A percentile compares a stretch with the other conserved stretches of the same genome.
phyloP scores from a whole-genome alignment of 2,329 filamentous ascomycete genomes.

The Nannizziopsis arthrosporioides region DNA sequence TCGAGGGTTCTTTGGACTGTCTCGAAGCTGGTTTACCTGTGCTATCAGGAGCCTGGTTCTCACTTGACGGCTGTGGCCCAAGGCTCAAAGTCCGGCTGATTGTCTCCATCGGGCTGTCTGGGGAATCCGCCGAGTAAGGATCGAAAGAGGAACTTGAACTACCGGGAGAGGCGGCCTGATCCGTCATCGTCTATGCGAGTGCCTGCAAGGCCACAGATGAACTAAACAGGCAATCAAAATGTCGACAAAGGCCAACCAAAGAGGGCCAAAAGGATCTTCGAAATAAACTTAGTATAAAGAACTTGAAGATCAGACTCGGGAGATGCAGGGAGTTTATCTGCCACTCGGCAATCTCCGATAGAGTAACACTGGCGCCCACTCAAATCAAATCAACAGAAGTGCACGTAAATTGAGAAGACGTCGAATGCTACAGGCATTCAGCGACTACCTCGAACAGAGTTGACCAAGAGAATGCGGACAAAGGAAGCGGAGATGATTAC shows the following conservation, averaged over 20 bases:
- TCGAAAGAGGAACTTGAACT: constrained; percentile 17
- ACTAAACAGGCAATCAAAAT: not conserved
- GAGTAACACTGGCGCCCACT: not conserved
- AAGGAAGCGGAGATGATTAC: not conserved
- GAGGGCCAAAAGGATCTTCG: not conserved
- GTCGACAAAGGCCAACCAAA: not conserved
- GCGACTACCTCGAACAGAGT: not conserved
- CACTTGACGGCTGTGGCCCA: not conserved
- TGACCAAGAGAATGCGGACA: not conserved
- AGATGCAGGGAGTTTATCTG: not conserved
- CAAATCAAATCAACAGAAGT: not conserved
- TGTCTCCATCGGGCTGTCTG: constrained; percentile 9
- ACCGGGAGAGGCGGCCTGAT: constrained; percentile 5
- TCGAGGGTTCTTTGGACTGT: not conserved
- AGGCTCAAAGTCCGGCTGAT: constrained; percentile 5
- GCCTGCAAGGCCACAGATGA: constrained; percentile 1
- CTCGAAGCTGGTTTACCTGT: not conserved
- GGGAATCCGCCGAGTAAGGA: constrained; percentile 14
- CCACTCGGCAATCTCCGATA: not conserved
- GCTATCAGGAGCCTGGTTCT: not conserved
- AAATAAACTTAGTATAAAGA: not conserved
- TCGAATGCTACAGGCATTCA: not conserved
- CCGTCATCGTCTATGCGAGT: constrained; percentile 4
- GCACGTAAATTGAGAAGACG: not conserved
- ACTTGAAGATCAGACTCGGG: not conserved